A percentile compares a stretch with the other conserved stretches of the same genome.
phyloP scores from a whole-genome alignment of 1,284 basidiomycete genomes.

The Ustilago cynodontis region DNA sequence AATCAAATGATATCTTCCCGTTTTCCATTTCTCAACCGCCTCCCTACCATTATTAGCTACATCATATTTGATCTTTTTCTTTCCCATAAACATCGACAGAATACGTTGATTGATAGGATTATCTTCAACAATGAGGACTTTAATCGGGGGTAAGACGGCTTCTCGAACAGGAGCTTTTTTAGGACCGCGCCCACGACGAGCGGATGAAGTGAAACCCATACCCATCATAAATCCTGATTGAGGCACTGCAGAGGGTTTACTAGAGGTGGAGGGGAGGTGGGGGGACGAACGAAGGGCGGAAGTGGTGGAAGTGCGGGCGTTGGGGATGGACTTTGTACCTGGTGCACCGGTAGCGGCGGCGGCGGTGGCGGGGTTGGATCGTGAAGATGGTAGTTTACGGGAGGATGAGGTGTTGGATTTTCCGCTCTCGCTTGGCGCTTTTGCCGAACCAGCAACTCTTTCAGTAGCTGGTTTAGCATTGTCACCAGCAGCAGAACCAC shows the following conservation, averaged over 20 bases:
- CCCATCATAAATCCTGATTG: constrained; percentile 68
- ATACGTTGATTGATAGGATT: constrained; percentile 99
- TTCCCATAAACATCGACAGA: constrained; percentile 92
- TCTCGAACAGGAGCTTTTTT: constrained; percentile 61
- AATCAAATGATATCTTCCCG: constrained; percentile 94
- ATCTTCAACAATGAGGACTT: constrained; percentile 74
- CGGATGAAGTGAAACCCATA: constrained; percentile 55
- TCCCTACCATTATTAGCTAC: constrained; percentile 95
- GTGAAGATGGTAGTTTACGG: too few relatives aligned
- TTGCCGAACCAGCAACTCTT: not conserved
- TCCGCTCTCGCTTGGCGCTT: not conserved
- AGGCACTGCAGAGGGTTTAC: constrained; percentile 61
- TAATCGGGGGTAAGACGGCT: constrained; percentile 66
- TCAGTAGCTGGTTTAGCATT: not conserved
- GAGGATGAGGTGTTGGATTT: not conserved
- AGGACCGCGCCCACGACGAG: constrained; percentile 42
- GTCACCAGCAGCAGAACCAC: not conserved
- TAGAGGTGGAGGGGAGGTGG: constrained; percentile 33
- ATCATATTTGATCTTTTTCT: constrained; percentile 95
- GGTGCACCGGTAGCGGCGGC: not conserved
- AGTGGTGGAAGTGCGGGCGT: constrained; percentile 14
- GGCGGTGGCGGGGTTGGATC: not conserved
- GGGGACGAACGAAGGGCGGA: constrained; percentile 17
- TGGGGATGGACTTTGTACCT: constrained; percentile 15
- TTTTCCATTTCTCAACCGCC: constrained; percentile 95